Base-by-base conservation (phyloP, 495 filamentous ascomycete species). In the Hypoxylon perforatum region DNA sequence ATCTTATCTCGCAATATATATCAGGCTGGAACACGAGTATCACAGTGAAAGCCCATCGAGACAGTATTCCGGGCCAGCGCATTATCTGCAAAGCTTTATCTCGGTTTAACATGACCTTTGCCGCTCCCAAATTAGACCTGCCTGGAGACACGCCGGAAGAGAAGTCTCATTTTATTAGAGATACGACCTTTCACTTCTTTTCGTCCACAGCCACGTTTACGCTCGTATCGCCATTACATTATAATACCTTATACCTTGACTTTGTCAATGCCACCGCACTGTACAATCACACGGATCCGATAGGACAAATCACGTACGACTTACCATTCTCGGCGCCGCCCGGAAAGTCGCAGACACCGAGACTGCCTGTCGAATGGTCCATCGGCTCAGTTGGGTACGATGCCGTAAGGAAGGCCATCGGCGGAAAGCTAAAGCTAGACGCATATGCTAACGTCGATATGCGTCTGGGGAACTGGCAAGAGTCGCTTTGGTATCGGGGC, bases 121-220 rank as follows among this genome's bases (percentile, higher is more conserved):
- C 87, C 21, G 85, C 91, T 0, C 94, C 94, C 18, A 84, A 78
- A 7, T 78, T 96, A 8, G 76, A 79, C 0, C 61, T 80, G 0
- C 88, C 90, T 17, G 82, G 81, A 35, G 81, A 83, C 22, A 78
- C 84, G 14, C 63, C 69, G 44, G 75, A 78, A 22, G 79, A 82
- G 35, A 71, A 76, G 14, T 74, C 79, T 52, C 86, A 85, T 60
- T 97, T 97, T 71, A 93, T 97, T 51, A 84, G 90, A 75, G 91
- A 91, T 65, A 91, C 93, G 30, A 94, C 89, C 62, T 92, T 94
- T 71, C 92, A 97, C 77, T 69, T 99, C 63, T 84, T 92, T 65
- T 92, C 92, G 23, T 95, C 91, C 10, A 94, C 91, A 0, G 94
- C 93, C 22, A 86, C 90, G 3, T 97, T 99, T 80, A 89, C 86